A percentile compares a stretch with the other conserved stretches of the same genome.
Evolutionary conservation across 2,329 filamentous ascomycete genomes (phyloP).

Genomic region (Aspergillus uvarum): DNA sequence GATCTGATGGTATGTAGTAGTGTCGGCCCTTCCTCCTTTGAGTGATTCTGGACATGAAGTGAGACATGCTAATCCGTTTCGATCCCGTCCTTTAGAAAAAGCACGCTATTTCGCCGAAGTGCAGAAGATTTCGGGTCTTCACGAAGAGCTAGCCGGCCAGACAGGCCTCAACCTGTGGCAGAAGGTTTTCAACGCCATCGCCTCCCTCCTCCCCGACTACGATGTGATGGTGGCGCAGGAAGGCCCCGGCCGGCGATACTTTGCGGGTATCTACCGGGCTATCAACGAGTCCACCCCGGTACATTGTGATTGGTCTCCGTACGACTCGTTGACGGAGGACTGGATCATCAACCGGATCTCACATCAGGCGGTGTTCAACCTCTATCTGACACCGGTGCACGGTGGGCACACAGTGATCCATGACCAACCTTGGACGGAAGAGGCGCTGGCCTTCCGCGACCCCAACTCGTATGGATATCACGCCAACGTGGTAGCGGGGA

Average conservation of each 20-base stretch:
- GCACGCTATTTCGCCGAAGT: background rate
- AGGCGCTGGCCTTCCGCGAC: background rate
- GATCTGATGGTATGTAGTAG: background rate
- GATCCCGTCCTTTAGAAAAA: background rate
- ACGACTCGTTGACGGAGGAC: background rate
- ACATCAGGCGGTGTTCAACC: background rate
- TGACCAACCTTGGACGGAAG: background rate
- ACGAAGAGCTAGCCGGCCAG: background rate
- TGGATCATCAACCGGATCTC: background rate
- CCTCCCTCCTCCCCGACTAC: background rate
- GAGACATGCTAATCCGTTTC: background rate
- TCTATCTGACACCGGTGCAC: background rate
- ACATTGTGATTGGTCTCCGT: background rate
- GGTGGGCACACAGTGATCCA: background rate
- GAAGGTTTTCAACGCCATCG: background rate
- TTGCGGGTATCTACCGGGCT: background rate
- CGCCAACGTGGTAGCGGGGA: background rate
- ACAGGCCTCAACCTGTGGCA: background rate
- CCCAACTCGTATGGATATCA: background rate
- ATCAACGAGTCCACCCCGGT: background rate
- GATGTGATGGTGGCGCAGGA: background rate
- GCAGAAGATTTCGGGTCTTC: background rate
- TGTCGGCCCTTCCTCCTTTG: too few species aligned
- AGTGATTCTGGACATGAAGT: too few species aligned
- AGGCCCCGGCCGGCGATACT: background rate